A percentile compares a stretch with the other conserved stretches of the same genome.
phyloP scores from a whole-genome alignment of 805 yeast genomes.

The Candida ascalaphidarum region DNA sequence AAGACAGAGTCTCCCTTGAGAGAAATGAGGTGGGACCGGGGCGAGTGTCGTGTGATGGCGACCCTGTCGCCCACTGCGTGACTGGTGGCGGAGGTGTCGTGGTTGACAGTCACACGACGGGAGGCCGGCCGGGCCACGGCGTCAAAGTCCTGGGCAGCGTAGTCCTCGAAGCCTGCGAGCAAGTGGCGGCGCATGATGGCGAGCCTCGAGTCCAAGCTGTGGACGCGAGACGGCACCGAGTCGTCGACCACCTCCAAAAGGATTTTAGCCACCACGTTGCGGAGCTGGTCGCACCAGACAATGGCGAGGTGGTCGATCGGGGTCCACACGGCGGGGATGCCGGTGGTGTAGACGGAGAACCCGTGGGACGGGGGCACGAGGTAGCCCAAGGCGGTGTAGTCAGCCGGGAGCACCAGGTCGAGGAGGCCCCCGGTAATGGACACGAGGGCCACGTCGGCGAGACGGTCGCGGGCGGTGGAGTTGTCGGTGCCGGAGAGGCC shows the following conservation, averaged over 20 bases:
- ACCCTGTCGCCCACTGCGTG: too few species aligned
- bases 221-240: conserved; percentile 39
- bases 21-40: too few species aligned
- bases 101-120: too few species aligned
- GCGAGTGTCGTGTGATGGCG: too few species aligned
- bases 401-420: conserved; percentile 82
- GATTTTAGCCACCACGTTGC: conserved; percentile 51
- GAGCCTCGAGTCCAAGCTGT: conserved; percentile 51
- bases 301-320: conserved; percentile 91
- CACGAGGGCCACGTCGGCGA: conserved; percentile 55
- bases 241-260: conserved; percentile 54
- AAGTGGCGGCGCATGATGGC: conserved; percentile 35
- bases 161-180: conserved; percentile 51
- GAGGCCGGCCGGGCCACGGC: conserved; percentile 1
- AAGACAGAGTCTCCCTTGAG: too few species aligned
- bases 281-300: conserved; percentile 91
- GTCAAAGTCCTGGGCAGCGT: conserved; percentile 17
- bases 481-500: conserved; percentile 32
- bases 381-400: conserved; percentile 69
- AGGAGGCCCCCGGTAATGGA: conserved; percentile 86
- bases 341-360: conserved; percentile 73
- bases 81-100: too few species aligned
- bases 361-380: conserved; percentile 71
- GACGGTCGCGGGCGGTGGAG: conserved; percentile 34
- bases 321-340: conserved; percentile 89